Evolutionary conservation across 352 stramenopile genomes (phyloP), one percentile per base, ranked within the genome.

Genomic region (Phytophthora cajani): DNA sequence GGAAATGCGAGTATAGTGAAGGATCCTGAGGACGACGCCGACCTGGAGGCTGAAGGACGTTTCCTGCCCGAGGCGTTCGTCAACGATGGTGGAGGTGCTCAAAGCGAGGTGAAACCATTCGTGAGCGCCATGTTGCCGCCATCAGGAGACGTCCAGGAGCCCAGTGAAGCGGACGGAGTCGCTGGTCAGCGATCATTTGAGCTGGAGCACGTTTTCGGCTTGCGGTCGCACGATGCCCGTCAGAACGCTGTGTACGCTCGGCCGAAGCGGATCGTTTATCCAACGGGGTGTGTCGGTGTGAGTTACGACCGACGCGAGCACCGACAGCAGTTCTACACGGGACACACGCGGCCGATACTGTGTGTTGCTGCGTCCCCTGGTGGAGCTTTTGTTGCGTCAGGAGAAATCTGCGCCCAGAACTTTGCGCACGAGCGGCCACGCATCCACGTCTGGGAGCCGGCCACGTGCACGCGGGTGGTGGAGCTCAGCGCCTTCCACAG

Each of bases 291-390:
- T 32, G 38, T 95, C 36, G 87, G 76, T 8, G 67, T 93, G 32
- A 83, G 84, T 32, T 95, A 95, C 73, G 85, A 95, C 46, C 82
- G 87, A 17, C 85, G 87, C 23, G 79, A 77, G n/a, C 85, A 93
- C 58, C 46, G 64, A 1, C 85, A 95, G 63, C 75, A 76, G 47
- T 93, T 93, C 61, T 95, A 95, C 44, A 69, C 47, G 2, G 75
- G 68, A 32, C 87, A 95, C 66, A 60, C 57, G 19, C 71, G 81
- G 7, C 84, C 87, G 8, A 92, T 95, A 42, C 73, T 87, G 30
- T 88, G 81, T 32, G 50, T 93, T 7, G 71, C 77, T 5, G 62
- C 75, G 7, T 79, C 80, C 1, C 72, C 65, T 16, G 85, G 88
- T 40, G 87, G 87, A 38, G 72, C 71, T 17, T 84, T 91, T 25